phyloP scores from a whole-genome alignment of 2,329 filamentous ascomycete species.

The Metarhizium humberi region DNA sequence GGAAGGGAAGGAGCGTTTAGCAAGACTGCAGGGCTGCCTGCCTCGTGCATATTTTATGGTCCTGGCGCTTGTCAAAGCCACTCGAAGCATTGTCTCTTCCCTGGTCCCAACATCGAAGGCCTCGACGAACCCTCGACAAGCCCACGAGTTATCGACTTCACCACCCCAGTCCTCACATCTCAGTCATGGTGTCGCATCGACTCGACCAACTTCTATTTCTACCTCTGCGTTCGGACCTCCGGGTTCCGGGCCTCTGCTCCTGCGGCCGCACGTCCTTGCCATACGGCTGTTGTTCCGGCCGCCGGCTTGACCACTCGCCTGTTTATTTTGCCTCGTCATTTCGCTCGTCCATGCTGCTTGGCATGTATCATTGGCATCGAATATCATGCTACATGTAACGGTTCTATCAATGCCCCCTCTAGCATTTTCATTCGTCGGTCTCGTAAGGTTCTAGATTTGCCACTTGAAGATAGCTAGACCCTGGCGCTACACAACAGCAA shows the following conservation, averaged over 20 bases:
- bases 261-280: background rate
- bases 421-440: background rate
- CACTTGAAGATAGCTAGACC: background rate
- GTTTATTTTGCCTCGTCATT: background rate
- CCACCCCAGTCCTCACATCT: background rate
- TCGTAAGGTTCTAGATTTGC: background rate
- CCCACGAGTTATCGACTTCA: background rate
- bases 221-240: background rate
- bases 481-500: background rate
- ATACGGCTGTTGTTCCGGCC: background rate
- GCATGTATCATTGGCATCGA: background rate
- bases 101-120: background rate
- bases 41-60: background rate
- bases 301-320: background rate
- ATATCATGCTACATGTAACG: background rate
- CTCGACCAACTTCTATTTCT: background rate
- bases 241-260: background rate
- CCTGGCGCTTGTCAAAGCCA: background rate
- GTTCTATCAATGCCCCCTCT: background rate
- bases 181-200: background rate
- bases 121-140: background rate
- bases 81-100: background rate
- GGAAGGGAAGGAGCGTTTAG: background rate
- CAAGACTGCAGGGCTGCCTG: background rate
- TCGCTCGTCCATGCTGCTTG: background rate